Evolutionary conservation across 371 early-diverging fungal species (phyloP).

Genomic region (Gilbertella persicaria): DNA sequence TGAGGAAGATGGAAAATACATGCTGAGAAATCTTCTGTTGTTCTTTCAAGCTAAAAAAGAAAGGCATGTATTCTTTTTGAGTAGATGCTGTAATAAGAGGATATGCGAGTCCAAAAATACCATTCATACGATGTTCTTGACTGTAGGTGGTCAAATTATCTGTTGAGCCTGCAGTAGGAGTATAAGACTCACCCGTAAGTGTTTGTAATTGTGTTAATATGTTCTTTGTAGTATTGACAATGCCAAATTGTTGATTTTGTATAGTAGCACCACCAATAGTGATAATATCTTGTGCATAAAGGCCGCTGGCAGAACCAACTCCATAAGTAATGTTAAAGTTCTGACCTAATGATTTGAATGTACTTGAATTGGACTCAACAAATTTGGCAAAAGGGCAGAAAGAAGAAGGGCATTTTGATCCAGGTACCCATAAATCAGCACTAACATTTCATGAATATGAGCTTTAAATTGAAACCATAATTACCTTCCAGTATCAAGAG

Average conservation of each 20-base stretch:
- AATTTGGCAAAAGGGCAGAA: conserved; percentile 37
- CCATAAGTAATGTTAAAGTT: conserved; percentile 36
- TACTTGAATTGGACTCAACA: conserved; percentile 27
- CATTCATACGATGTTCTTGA: conserved; percentile 24
- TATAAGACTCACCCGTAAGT: background rate
- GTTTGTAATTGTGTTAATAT: conserved; percentile 19
- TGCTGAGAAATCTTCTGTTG: conserved; percentile 32
- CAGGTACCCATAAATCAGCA: conserved; percentile 47
- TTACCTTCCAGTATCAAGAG: conserved; percentile 46
- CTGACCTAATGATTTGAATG: conserved; percentile 20
- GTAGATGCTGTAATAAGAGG: conserved; percentile 37
- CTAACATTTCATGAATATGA: conserved; percentile 7
- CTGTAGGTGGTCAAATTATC: background rate
- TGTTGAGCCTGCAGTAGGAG: conserved; percentile 1
- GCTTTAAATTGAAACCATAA: background rate
- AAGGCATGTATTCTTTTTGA: conserved; percentile 34
- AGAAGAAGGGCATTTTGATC: conserved; percentile 21
- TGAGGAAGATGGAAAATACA: conserved; percentile 45
- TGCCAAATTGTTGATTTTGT: conserved; percentile 42
- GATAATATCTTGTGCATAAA: conserved; percentile 29
- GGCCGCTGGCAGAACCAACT: conserved; percentile 36
- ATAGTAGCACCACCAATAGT: conserved; percentile 36
- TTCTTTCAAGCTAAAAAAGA: conserved; percentile 41
- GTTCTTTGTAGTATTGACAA: conserved; percentile 23
- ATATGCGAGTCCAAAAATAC: conserved; percentile 49